Percentiles rank a stretch among this genome's conserved stretches.
These are phyloP conservation scores for Nakazawaea laoshanensis DNA, from an alignment of 805 yeast species.

Conservation along the genomic window DNA sequence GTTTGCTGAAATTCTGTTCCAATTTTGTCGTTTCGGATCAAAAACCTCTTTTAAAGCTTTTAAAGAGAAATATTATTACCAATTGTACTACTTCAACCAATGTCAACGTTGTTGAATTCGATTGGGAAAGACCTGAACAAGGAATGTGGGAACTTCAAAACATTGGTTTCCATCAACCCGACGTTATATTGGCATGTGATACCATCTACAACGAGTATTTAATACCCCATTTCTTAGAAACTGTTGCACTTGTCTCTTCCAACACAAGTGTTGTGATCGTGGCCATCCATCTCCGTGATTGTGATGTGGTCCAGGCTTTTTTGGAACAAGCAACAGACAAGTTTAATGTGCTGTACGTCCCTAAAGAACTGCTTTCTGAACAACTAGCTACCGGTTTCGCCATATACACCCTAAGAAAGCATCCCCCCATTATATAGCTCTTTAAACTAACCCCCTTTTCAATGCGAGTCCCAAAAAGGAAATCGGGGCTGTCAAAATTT, in stretches of 20 bases:
- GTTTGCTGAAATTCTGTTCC: slow-evolving; percentile 24
- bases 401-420: slow-evolving; percentile 1
- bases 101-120: slow-evolving; percentile 43
- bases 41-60: slow-evolving; percentile 38
- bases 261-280: slow-evolving; percentile 27
- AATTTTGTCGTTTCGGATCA: slow-evolving; percentile 54
- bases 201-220: slow-evolving; percentile 58
- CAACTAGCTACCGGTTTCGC: slow-evolving; percentile 3
- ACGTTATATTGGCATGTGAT: slow-evolving; percentile 52
- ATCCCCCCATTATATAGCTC: no score
- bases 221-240: slow-evolving; percentile 37
- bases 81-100: slow-evolving; percentile 21
- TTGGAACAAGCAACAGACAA: slow-evolving; percentile 22
- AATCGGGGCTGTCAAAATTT: no score
- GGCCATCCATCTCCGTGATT: slow-evolving; percentile 48
- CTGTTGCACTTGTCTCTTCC: slow-evolving; percentile 29
- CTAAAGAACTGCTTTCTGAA: slow-evolving; percentile 13
- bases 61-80: slow-evolving; percentile 33
- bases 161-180: slow-evolving; percentile 23
- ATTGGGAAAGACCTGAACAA: slow-evolving; percentile 47
- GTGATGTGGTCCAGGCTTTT: slow-evolving; percentile 39
- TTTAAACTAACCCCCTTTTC: no score
- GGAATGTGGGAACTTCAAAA: slow-evolving; percentile 18
- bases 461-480: no score
- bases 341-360: slow-evolving; percentile 28